Evolutionary conservation across 2,329 filamentous ascomycete species (phyloP).

Genomic region (Xylaria sp.): DNA sequence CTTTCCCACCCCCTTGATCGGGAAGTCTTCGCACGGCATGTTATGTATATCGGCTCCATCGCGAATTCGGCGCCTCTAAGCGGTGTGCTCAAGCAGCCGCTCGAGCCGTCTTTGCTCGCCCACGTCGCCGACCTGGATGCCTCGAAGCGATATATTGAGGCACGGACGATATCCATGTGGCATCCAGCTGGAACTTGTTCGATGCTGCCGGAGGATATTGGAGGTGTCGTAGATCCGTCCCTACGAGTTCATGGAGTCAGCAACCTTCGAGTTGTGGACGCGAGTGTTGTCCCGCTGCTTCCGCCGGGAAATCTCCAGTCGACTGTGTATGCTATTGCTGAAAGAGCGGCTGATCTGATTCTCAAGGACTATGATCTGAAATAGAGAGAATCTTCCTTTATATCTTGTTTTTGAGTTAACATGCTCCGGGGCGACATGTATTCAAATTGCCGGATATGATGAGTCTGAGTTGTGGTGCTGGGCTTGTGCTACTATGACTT

Average conservation of each 20-base stretch:
- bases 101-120: conserved; percentile 43
- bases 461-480: background rate
- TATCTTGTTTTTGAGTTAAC: background rate
- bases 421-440: no score
- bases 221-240: conserved; percentile 37
- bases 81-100: conserved; percentile 53
- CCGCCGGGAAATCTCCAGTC: conserved; percentile 36
- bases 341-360: conserved; percentile 39
- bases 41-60: conserved; percentile 44
- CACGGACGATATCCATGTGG: conserved; percentile 52
- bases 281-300: conserved; percentile 39
- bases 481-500: background rate
- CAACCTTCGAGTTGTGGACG: conserved; percentile 38
- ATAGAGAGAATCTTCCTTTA: background rate
- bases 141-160: conserved; percentile 50
- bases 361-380: conserved; percentile 25
- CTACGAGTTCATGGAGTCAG: conserved; percentile 35
- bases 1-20: conserved; percentile 31
- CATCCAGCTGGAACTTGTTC: conserved; percentile 61
- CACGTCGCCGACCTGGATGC: conserved; percentile 43
- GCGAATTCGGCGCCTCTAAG: conserved; percentile 53
- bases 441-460: no score
- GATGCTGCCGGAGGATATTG: conserved; percentile 32
- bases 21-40: conserved; percentile 34
- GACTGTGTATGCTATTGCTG: conserved; percentile 39